Base-by-base conservation (phyloP, 257 asterid genomes). In the Ajuga chamaepitys region DNA sequence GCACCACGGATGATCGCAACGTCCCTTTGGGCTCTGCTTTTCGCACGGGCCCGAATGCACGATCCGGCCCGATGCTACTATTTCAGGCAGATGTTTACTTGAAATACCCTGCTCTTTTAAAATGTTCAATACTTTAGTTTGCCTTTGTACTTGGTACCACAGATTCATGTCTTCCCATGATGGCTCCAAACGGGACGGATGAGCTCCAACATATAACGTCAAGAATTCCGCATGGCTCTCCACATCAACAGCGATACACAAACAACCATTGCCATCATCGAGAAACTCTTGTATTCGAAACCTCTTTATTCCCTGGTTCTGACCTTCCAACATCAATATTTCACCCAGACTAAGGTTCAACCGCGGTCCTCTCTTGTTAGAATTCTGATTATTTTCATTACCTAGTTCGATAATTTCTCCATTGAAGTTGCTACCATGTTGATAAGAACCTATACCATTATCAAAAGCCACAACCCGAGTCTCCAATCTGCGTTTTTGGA, bases 161-260 rank as follows among this genome's bases (percentile, higher is more conserved):
- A 85, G 70, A 51, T 85, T 87, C 97, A 89, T 89, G 76, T 89
- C 95, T 44, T 89, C 97, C 95, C 91, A 87, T 0, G 97, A 87
- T 9, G 89, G 95, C 80, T 87, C 89, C 57, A 89, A 58, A 61
- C 91, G 91, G 66, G 95, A 87, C 0, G 95, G 79, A 71, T 87
- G 97, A 44, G 92, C 91, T 3, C 97, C 95, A 9, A 89, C 72
- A 6, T 85, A 68, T 54, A 89, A 56, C 1, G 76, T 77, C 79
- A 87, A 22, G 26, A 66, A 58, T 16, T 82, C 81, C 0, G 75
- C 63, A 6, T 59, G 76, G 63, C 50, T 30, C 5, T 80, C 86
- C 4, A 67, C 57, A 12, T 82, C 78, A 40, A 77, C 77, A 28
- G 92, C 97, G 14, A 72, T 68, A 28, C 85, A 87, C 0, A 82